Evolutionary conservation across 305 asterid genomes (phyloP).

Genomic region (Rubia tinctorum): DNA sequence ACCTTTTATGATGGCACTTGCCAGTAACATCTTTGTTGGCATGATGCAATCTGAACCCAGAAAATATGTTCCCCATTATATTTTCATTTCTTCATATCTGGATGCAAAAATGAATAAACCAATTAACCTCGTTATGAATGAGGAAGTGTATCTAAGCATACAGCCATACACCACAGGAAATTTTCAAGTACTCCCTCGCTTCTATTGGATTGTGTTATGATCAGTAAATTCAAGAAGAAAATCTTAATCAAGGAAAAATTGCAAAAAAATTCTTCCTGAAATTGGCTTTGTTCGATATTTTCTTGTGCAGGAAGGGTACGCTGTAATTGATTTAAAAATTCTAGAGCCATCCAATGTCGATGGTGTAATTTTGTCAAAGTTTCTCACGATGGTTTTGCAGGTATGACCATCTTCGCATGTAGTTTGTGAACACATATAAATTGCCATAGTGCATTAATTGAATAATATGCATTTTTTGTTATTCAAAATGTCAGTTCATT

Average conservation of each 20-base stretch:
- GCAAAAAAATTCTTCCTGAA: neutral
- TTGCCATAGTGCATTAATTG: neutral
- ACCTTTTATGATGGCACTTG: neutral
- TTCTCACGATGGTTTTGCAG: constrained; percentile 67
- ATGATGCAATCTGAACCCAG: neutral
- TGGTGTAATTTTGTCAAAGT: constrained; percentile 60
- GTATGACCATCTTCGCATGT: constrained; percentile 35
- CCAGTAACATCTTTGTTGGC: neutral
- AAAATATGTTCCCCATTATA: neutral
- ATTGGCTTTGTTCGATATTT: constrained; percentile 9
- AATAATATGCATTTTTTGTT: constrained; percentile 19
- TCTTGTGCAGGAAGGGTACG: constrained; percentile 74
- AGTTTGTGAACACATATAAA: neutral
- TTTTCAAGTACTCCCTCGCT: neutral
- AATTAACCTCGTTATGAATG: neutral
- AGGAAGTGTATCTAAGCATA: neutral
- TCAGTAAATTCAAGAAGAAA: neutral
- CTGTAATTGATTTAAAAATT: constrained; percentile 51
- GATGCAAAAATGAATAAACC: neutral
- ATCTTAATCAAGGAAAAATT: neutral
- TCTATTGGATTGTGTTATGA: neutral
- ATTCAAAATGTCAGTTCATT: constrained; percentile 51
- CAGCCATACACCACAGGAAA: neutral
- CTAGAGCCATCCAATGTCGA: constrained; percentile 40
- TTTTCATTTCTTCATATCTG: neutral